These are phyloP conservation scores for Amanita inopinata DNA, from an alignment of 768 basidiomycete species.

Conservation along the genomic window DNA sequence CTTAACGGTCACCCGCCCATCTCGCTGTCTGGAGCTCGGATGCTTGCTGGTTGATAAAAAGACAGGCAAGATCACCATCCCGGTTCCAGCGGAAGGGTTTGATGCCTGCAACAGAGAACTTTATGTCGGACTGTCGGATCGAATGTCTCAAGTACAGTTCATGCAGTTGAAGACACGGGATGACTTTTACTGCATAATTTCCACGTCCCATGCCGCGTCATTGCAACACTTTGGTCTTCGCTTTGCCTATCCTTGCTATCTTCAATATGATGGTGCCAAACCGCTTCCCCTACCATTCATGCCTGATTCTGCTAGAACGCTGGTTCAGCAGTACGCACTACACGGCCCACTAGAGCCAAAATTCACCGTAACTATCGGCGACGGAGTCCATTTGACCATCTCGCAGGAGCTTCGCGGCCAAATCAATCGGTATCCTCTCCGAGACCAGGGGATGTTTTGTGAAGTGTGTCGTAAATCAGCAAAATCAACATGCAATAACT, in stretches of 20 bases:
- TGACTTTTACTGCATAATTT: constrained; percentile 5
- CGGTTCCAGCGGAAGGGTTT: constrained; percentile 3
- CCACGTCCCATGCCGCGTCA: constrained; percentile 4
- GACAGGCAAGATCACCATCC: constrained; percentile 9
- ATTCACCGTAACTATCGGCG: constrained; percentile 1
- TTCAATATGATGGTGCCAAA: constrained; percentile 4
- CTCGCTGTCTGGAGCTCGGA: constrained; percentile 7
- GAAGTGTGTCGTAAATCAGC: constrained; percentile 5
- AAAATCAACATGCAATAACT: constrained; percentile 6
- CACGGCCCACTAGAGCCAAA: constrained; percentile 1
- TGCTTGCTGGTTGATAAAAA: constrained; percentile 5
- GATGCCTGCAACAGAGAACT: neutral
- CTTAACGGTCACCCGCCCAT: constrained; percentile 5
- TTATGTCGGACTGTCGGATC: constrained; percentile 2
- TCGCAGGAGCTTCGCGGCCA: constrained; percentile 6
- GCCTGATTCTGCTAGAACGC: constrained; percentile 6
- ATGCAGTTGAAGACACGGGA: constrained; percentile 1
- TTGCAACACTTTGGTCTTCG: constrained; percentile 7
- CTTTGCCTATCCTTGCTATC: constrained; percentile 7
- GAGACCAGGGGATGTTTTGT: constrained; percentile 8
- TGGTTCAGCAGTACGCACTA: constrained; percentile 7
- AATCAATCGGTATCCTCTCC: constrained; percentile 6
- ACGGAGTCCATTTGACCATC: constrained; percentile 1
- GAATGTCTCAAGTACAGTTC: neutral
- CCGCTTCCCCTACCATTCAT: neutral